Base-by-base conservation (phyloP, 2,329 filamentous ascomycete species). In the Epichloe amarillans region DNA sequence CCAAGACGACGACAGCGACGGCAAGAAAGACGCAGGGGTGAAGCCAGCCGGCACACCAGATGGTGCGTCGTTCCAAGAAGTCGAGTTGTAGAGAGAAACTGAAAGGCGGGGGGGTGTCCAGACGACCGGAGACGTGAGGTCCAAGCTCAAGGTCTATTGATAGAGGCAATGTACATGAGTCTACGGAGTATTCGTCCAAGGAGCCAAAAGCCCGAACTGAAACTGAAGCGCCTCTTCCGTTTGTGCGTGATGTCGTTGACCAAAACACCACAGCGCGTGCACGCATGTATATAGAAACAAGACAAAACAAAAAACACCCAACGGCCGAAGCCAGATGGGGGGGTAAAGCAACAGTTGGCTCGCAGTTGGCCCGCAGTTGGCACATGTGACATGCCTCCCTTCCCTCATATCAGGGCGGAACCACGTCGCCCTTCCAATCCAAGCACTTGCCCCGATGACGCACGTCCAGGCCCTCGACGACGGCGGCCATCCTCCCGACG, bases 371-470 rank as follows among this genome's bases (percentile, higher is more conserved):
- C 23, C 19, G 23, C 21, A 26, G 23, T 2, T 8, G 23, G 26
- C 23, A 14, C 19, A 19, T 19, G 2, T 2, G 17, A 17, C 14
- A 12, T n/a, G n/a, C 23, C 19, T 12, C 40, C 3, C 36, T 10
- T 40, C 4, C 33, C 30, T 70, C n/a, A n/a, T n/a, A n/a, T n/a
- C 61, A 84, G 26, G 81, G 79, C 55, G 71, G 61, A 38, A 85
- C 69, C 64, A 84, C 82, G 53, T 79, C 70, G 2, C 80, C 81
- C 60, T 77, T 79, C 80, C 81, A 86, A 64, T 85, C 83, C 79
- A 79, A 86, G 58, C 79, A 84, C 58, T 69, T 72, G 1, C 84
- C 84, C 59, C 83, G 71, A 33, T 77, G 73, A 26, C 71, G 69
- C 12, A 74, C 40, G 1, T 63, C 61, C 50, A 78, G 71, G 52